phyloP scores from a whole-genome alignment of 2,329 filamentous ascomycete species.

The Dactylellina sp. region DNA sequence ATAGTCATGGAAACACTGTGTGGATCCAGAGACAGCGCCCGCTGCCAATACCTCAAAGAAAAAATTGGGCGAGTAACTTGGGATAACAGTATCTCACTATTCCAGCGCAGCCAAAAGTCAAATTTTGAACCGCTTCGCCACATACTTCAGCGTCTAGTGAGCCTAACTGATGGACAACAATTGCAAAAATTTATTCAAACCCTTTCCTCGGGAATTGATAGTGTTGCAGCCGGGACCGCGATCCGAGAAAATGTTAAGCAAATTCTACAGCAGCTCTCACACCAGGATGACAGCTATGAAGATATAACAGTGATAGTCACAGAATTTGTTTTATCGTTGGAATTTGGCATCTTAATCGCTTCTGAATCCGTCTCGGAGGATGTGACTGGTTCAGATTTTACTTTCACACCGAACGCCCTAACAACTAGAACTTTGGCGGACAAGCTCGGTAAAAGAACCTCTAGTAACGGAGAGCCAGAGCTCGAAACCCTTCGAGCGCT shows the following conservation, averaged over 20 bases:
- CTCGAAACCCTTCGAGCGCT: slow-evolving; percentile 31
- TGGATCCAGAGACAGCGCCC: slow-evolving; percentile 29
- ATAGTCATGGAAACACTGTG: slow-evolving; percentile 28
- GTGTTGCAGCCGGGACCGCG: slow-evolving; percentile 20
- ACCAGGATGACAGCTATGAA: slow-evolving; percentile 48
- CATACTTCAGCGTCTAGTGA: slow-evolving; percentile 31
- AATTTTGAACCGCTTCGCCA: slow-evolving; percentile 45
- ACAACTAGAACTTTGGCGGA: background rate
- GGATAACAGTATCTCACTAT: slow-evolving; percentile 37
- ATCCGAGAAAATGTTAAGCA: slow-evolving; percentile 48
- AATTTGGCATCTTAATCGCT: slow-evolving; percentile 40
- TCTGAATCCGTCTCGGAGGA: slow-evolving; percentile 20
- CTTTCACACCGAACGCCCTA: slow-evolving; percentile 27
- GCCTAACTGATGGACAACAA: slow-evolving; percentile 39
- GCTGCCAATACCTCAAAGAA: slow-evolving; percentile 18
- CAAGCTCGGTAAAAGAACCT: slow-evolving; percentile 1
- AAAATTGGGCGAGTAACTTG: slow-evolving; percentile 31
- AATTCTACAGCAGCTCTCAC: slow-evolving; percentile 38
- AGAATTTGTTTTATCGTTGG: slow-evolving; percentile 38
- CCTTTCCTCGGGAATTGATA: slow-evolving; percentile 20
- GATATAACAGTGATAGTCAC: slow-evolving; percentile 42
- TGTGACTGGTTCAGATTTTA: slow-evolving; percentile 16
- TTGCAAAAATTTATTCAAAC: slow-evolving; percentile 34
- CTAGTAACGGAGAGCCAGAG: slow-evolving; percentile 27
- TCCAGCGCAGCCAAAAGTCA: slow-evolving; percentile 30